phyloP scores from a whole-genome alignment of 768 basidiomycete species.

The Cystofilobasidium macerans region DNA sequence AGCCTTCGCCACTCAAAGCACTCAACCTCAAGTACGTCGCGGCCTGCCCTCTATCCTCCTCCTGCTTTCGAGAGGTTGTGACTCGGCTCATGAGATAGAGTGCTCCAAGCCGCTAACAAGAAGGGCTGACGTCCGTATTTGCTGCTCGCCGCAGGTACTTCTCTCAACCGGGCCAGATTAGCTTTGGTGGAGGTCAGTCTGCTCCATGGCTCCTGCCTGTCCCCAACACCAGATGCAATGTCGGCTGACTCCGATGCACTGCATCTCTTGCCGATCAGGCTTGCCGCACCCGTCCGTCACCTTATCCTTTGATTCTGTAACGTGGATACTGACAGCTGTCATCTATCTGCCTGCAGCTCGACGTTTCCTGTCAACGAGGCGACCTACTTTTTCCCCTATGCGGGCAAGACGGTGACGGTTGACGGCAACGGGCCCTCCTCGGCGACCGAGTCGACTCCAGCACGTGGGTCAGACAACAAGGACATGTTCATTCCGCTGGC shows the following conservation, averaged over 20 bases:
- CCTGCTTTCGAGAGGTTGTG: too few relatives aligned
- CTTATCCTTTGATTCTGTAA: neutral
- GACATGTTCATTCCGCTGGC: constrained; percentile 5
- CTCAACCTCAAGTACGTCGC: neutral
- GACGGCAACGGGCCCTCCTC: neutral
- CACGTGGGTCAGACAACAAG: neutral
- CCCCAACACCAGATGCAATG: too few relatives aligned
- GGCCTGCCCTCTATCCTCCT: neutral
- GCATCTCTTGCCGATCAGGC: neutral
- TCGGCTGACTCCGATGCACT: too few relatives aligned
- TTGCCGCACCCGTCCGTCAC: constrained; percentile 12
- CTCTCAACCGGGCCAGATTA: constrained; percentile 12
- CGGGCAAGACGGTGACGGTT: constrained; percentile 7
- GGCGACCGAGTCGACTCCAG: neutral
- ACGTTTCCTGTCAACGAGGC: constrained; percentile 22
- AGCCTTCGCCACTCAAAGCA: neutral
- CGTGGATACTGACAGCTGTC: neutral
- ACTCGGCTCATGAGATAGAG: too few relatives aligned
- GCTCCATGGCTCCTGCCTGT: neutral
- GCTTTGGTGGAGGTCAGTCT: constrained; percentile 19
- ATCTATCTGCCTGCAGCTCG: neutral
- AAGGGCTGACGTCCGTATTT: neutral
- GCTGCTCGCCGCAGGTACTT: constrained; percentile 21
- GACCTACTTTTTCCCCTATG: constrained; percentile 14
- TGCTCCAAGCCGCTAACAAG: too few relatives aligned